Evolutionary conservation across 2,329 filamentous ascomycete species (phyloP).

Genomic region (Sarocladiaceae sp.): DNA sequence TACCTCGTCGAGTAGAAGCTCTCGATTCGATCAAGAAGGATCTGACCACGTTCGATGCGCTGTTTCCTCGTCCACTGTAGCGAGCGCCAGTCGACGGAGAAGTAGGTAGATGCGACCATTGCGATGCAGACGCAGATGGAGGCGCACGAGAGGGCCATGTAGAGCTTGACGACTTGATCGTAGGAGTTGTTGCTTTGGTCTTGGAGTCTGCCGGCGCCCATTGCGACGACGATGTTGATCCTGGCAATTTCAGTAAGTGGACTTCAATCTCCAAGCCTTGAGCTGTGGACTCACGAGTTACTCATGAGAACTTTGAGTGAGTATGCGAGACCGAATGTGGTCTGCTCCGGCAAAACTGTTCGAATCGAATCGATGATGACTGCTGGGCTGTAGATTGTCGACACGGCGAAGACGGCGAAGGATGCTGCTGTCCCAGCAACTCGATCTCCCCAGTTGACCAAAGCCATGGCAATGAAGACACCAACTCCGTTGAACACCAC

Average conservation of each 20-base stretch:
- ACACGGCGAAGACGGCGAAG: conserved; percentile 50
- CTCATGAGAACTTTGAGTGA: conserved; percentile 50
- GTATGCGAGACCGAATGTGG: conserved; percentile 48
- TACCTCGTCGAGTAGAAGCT: conserved; percentile 23
- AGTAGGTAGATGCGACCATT: conserved; percentile 30
- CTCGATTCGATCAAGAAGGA: conserved; percentile 33
- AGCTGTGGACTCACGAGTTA: conserved; percentile 25
- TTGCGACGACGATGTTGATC: conserved; percentile 48
- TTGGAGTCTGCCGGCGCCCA: conserved; percentile 46
- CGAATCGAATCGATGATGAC: conserved; percentile 49
- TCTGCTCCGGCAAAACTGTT: conserved; percentile 46
- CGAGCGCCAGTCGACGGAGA: conserved; percentile 33
- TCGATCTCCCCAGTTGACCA: conserved; percentile 42
- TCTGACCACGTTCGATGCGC: conserved; percentile 30
- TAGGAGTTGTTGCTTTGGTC: conserved; percentile 47
- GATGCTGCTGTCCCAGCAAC: conserved; percentile 44
- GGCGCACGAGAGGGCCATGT: conserved; percentile 39
- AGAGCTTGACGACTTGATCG: conserved; percentile 42
- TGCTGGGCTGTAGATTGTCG: conserved; percentile 41
- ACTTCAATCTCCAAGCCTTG: neutral
- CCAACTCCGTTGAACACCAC: conserved; percentile 40
- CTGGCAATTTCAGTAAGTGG: conserved; percentile 22
- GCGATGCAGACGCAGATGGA: conserved; percentile 34
- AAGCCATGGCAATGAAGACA: conserved; percentile 42
- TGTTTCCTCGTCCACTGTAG: conserved; percentile 48